These are phyloP conservation scores for Macrolepiota dolichaula DNA, from an alignment of 768 basidiomycete genomes.

Conservation along the genomic window DNA sequence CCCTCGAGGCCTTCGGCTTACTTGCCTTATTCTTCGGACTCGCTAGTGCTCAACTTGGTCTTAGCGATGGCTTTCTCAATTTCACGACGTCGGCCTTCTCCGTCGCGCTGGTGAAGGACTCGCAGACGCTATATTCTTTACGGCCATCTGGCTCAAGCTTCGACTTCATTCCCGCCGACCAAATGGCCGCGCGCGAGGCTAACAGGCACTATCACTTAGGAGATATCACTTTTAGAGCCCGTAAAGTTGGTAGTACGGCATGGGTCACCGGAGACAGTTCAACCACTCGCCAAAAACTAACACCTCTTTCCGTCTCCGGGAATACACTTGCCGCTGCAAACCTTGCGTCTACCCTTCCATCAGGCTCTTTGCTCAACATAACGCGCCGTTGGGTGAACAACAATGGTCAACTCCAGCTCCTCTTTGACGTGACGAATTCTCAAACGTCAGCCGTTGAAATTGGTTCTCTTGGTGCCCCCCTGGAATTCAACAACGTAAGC, in stretches of 20 bases:
- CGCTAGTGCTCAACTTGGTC: conserved; percentile 27
- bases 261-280: conserved; percentile 49
- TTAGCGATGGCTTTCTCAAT: conserved; percentile 43
- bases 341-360: conserved; percentile 45
- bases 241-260: conserved; percentile 38
- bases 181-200: conserved; percentile 43
- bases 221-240: conserved; percentile 51
- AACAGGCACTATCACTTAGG: conserved; percentile 54
- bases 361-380: conserved; percentile 41
- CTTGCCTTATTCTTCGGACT: conserved; percentile 1
- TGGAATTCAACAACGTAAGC: conserved; percentile 56
- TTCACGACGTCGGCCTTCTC: conserved; percentile 43
- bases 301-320: conserved; percentile 34
- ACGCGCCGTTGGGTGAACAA: conserved; percentile 49
- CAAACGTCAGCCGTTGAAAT: conserved; percentile 48
- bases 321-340: conserved; percentile 46
- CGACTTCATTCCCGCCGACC: conserved; percentile 50
- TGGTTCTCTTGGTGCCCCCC: conserved; percentile 47
- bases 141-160: conserved; percentile 36
- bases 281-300: conserved; percentile 35
- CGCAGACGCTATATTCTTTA: conserved; percentile 54
- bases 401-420: conserved; percentile 37
- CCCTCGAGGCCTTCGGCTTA: neutral
- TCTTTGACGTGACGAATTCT: conserved; percentile 49
- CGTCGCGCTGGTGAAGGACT: conserved; percentile 50